phyloP scores from a whole-genome alignment of 495 filamentous ascomycete species.

The Chaetomium cochliodes region DNA sequence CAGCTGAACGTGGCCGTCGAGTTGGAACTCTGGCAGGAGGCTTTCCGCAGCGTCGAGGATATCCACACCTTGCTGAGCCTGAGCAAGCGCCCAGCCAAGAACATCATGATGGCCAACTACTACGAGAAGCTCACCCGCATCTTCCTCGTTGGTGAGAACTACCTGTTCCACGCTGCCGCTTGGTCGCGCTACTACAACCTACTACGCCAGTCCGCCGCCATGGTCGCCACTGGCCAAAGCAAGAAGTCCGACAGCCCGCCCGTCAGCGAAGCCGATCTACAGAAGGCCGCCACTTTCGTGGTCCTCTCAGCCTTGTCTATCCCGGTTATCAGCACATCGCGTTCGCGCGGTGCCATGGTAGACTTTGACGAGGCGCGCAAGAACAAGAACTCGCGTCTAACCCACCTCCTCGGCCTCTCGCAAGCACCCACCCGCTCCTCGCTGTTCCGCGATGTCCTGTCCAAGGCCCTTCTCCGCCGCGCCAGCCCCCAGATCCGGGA shows the following conservation, averaged over 20 bases:
- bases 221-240: constrained; percentile 79
- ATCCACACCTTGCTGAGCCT: constrained; percentile 98
- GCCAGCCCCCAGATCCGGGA: constrained; percentile 91
- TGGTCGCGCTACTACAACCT: constrained; percentile 97
- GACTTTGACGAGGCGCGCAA: constrained; percentile 97
- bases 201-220: constrained; percentile 81
- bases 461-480: constrained; percentile 88
- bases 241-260: constrained; percentile 92
- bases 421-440: constrained; percentile 83
- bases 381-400: constrained; percentile 97
- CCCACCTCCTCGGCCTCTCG: constrained; percentile 90
- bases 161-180: constrained; percentile 96
- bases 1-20: constrained; percentile 98
- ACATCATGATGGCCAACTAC: constrained; percentile 99
- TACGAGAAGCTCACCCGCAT: constrained; percentile 98
- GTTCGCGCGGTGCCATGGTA: constrained; percentile 90
- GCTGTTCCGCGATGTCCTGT: constrained; percentile 91
- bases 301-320: constrained; percentile 94
- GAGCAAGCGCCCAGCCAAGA: constrained; percentile 99
- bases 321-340: constrained; percentile 96
- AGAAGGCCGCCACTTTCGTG: constrained; percentile 83
- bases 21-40: constrained; percentile 97
- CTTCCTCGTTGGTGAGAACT: constrained; percentile 98
- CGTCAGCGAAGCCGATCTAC: constrained; percentile 82
- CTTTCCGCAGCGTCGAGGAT: constrained; percentile 97